phyloP scores from a whole-genome alignment of 31 red algal species.

The Odonthalia washingtoniensis region DNA sequence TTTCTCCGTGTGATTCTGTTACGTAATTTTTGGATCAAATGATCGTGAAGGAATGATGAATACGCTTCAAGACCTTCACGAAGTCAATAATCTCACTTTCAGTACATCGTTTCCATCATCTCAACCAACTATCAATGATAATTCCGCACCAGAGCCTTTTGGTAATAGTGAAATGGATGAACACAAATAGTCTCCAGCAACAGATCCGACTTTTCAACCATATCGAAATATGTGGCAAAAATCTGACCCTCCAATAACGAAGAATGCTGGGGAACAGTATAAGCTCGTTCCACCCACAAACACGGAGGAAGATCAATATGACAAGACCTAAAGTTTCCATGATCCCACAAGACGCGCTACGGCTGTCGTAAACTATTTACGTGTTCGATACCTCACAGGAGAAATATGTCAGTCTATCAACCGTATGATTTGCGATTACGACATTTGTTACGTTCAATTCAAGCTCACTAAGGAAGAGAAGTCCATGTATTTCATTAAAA shows the following conservation, averaged over 20 bases:
- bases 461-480: background rate
- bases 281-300: background rate
- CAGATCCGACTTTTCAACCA: background rate
- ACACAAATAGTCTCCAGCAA: background rate
- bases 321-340: background rate
- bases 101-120: background rate
- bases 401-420: background rate
- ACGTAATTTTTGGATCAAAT: background rate
- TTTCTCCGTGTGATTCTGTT: background rate
- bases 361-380: background rate
- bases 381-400: background rate
- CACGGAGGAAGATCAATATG: background rate
- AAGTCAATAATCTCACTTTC: background rate
- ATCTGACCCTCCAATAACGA: background rate
- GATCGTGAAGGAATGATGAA: background rate
- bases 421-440: background rate
- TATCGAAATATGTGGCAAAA: background rate
- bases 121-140: background rate
- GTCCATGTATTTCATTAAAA: background rate
- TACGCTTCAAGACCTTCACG: background rate
- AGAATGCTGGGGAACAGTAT: background rate
- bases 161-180: background rate
- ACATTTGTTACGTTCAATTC: slow-evolving; percentile 20
- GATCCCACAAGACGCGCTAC: background rate
- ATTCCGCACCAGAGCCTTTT: background rate